A percentile compares a stretch with the other conserved stretches of the same genome.
These are phyloP conservation scores for Trichosporon sp. DNA, from an alignment of 1,284 basidiomycete genomes.

Conservation along the genomic window DNA sequence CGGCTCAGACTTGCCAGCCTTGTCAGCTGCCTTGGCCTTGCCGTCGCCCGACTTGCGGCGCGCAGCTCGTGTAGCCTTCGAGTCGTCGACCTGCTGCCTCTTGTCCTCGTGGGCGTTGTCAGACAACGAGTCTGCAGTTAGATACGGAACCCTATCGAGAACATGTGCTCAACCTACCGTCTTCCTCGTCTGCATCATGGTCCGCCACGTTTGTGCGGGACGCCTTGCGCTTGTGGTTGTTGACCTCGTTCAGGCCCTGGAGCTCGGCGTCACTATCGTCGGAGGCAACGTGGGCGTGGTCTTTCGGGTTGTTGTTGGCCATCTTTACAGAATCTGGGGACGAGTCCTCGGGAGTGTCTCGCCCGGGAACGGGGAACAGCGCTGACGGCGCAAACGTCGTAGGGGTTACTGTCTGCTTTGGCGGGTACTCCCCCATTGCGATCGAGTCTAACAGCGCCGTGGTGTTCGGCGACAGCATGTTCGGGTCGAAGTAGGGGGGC, in stretches of 20 bases:
- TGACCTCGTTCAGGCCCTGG: not conserved
- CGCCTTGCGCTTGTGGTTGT: conserved; percentile 38
- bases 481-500: conserved; percentile 6
- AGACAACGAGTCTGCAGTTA: conserved; percentile 33
- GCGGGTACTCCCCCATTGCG: conserved; percentile 12
- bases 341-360: conserved; percentile 41
- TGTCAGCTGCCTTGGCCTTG: conserved; percentile 10
- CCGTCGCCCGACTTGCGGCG: conserved; percentile 20
- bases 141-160: not conserved
- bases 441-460: conserved; percentile 42
- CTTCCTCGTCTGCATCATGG: conserved; percentile 27
- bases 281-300: not conserved
- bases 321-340: conserved; percentile 28
- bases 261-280: conserved; percentile 19
- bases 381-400: conserved; percentile 39
- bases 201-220: not conserved
- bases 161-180: conserved; percentile 26
- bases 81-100: conserved; percentile 26
- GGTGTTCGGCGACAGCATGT: conserved; percentile 45
- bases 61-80: conserved; percentile 10
- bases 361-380: conserved; percentile 40
- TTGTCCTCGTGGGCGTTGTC: conserved; percentile 44
- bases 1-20: conserved; percentile 17
- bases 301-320: not conserved
- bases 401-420: conserved; percentile 4